Conservation (phyloP, 257 asterid genomes). For the Nicotiana obtusifolia region DNA sequence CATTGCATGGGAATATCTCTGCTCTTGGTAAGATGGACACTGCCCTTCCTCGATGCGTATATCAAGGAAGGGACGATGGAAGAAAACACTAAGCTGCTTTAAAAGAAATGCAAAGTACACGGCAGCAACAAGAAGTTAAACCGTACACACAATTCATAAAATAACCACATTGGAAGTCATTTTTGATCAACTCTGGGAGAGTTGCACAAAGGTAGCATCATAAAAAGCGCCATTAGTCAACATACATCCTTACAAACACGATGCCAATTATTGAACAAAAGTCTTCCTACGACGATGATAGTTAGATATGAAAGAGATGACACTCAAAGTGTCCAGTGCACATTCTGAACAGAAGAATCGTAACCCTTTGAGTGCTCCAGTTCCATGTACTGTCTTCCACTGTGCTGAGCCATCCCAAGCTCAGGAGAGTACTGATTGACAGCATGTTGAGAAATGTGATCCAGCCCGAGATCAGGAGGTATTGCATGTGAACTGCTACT, state of each 20-base stretch:
- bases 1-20: not conserved
- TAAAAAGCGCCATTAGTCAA: not conserved
- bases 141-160: not conserved
- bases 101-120: not conserved
- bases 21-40: not conserved
- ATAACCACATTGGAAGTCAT: not conserved
- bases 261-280: not conserved
- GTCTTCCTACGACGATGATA: not conserved
- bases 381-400: constrained; percentile 38
- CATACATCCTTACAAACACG: not conserved
- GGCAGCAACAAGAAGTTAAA: not conserved
- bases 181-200: not conserved
- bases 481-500: constrained; percentile 35
- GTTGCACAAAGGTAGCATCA: not conserved
- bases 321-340: constrained; percentile 56
- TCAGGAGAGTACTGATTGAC: constrained; percentile 36
- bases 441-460: constrained; percentile 41
- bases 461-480: constrained; percentile 48
- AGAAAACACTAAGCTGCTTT: not conserved
- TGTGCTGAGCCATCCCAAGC: constrained; percentile 50
- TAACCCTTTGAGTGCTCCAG: constrained; percentile 51
- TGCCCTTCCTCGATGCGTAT: not conserved
- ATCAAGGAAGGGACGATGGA: not conserved
- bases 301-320: not conserved
- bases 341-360: constrained; percentile 52